Percentiles rank a stretch among this genome's conserved stretches.
These are phyloP conservation scores for Fusarium protoensiforme DNA, from an alignment of 2,329 filamentous ascomycete species.

Conservation along the genomic window DNA sequence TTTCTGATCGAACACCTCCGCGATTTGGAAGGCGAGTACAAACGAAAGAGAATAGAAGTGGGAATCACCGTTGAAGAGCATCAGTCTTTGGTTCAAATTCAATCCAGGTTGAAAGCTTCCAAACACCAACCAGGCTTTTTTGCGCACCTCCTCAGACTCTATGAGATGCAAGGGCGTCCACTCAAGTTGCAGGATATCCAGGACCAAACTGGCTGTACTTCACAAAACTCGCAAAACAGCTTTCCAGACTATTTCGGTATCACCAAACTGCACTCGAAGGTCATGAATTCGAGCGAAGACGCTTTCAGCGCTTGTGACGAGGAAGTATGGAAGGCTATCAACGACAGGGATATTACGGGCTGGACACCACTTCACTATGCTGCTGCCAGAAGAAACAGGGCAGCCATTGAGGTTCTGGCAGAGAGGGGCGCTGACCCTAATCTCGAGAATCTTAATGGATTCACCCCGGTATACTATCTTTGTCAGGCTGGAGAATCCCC, in stretches of 20 bases:
- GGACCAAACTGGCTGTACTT: too few relatives aligned
- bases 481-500: neutral
- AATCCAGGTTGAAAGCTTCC: neutral
- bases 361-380: neutral
- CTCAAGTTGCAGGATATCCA: neutral
- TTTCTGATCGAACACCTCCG: neutral
- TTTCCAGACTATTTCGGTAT: neutral
- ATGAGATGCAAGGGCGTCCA: neutral
- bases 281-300: neutral
- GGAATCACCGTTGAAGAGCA: too few relatives aligned
- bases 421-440: neutral
- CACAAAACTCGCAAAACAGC: neutral
- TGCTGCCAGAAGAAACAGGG: too few relatives aligned
- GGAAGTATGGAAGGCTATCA: too few relatives aligned
- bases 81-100: too few relatives aligned
- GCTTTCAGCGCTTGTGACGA: too few relatives aligned
- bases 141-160: neutral
- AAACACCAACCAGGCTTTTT: neutral
- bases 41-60: neutral
- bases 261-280: neutral
- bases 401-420: neutral
- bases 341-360: neutral
- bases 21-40: neutral
- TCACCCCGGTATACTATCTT: neutral
- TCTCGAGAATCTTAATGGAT: neutral